Base-by-base conservation (phyloP, 345 rosid species). In the Rhodomyrtus tomentosa region DNA sequence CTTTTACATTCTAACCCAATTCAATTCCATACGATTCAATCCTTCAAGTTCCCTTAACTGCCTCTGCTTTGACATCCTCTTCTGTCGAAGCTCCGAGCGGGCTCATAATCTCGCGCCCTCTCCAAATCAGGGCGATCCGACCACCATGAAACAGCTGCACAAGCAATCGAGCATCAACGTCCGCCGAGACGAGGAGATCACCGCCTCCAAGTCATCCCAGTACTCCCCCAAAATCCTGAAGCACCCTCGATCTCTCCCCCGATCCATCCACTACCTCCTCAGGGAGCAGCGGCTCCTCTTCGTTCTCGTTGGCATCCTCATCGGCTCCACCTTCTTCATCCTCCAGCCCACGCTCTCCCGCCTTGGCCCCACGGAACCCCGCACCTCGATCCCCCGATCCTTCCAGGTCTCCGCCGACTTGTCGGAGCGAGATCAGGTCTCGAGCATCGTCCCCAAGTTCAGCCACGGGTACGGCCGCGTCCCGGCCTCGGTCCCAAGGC, bases 241-340 rank as follows among this genome's bases (percentile, higher is more conserved):
- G 83, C 83, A 82, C 84, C 50, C 84, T 49, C 62, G 73, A 48
- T 83, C 84, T 13, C 53, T 83, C 21, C 85, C 80, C 21, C 55
- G 99, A 91, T 97, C 99, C 87, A 89, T 95, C 88, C 87, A 92
- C 84, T 97, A 97, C 89, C 88, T 97, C 89, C 87, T 97, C 92
- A 91, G 88, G 51, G 99, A 97, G 80, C 99, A 95, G 85, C 92
- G 99, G 24, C 93, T 97, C 59, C 91, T 97, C 82, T 97, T 95
- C 93, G 93, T 97, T 86, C 94, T 97, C 89, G 95, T 95, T 83
- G 98, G 99, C 72, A 91, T 97, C 89, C 89, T 95, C 51, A 97
- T 95, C 86, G 99, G 96, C 81, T 95, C 99, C 86, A 91, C 98
- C 5, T 97, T 95, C 94, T 97, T 97, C 93, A 89, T 97, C 85